Percentiles rank a stretch among this genome's conserved stretches.
Conservation (phyloP, 352 stramenopile genomes). For the Phytopythium montanum region DNA sequence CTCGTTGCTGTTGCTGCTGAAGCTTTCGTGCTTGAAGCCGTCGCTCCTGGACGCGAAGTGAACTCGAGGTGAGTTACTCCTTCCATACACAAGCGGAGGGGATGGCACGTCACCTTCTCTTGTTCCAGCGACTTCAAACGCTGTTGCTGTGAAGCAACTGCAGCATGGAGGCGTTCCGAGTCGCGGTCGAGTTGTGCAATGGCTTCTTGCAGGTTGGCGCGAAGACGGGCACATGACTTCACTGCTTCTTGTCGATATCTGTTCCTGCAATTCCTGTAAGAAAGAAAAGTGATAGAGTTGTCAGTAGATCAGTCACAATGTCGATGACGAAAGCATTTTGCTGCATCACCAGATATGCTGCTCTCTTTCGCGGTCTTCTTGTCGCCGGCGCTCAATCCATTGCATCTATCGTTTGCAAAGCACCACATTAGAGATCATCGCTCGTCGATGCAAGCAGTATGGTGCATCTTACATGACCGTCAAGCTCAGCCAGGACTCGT, state of each 20-base stretch:
- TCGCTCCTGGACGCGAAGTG: not conserved
- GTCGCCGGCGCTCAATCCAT: conserved; percentile 19
- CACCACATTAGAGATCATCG: no score
- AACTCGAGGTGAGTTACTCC: not conserved
- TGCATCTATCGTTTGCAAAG: conserved; percentile 7
- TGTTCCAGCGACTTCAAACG: not conserved
- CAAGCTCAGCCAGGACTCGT: not conserved
- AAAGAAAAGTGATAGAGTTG: not conserved
- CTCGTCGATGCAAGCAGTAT: not conserved
- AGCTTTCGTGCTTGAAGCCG: not conserved
- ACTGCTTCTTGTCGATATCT: conserved; percentile 17
- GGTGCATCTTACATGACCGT: not conserved
- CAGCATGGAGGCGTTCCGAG: not conserved
- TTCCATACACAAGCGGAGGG: not conserved
- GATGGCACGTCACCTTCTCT: not conserved
- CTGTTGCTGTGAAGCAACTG: not conserved
- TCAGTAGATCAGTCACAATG: not conserved
- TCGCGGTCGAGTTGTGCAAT: conserved; percentile 6
- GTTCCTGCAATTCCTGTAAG: conserved; percentile 22
- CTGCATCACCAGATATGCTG: conserved; percentile 19
- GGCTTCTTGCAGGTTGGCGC: conserved; percentile 7
- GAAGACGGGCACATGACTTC: conserved; percentile 10
- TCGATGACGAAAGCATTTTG: not conserved
- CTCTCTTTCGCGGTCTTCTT: conserved; percentile 15
- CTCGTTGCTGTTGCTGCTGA: not conserved